Evolutionary conservation across 306 rosid species (phyloP).

Genomic region (Cyclanthera cordifolia): DNA sequence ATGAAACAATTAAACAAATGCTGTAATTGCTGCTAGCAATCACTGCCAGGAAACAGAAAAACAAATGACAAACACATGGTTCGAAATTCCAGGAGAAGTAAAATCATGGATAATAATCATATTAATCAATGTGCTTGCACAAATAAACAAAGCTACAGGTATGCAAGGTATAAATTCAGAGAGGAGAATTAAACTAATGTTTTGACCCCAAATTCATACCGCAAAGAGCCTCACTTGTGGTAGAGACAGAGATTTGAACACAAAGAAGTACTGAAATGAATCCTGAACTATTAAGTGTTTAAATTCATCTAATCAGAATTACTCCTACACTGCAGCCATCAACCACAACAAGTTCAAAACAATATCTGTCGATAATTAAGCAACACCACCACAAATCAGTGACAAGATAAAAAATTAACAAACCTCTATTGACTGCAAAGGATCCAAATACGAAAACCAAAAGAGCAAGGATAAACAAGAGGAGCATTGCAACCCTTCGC

Average conservation of each 20-base stretch:
- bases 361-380: background rate
- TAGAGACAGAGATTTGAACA: background rate
- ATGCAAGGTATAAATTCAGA: background rate
- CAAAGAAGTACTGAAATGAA: background rate
- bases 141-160: background rate
- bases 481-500: conserved; percentile 69
- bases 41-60: background rate
- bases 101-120: background rate
- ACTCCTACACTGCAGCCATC: conserved; percentile 6
- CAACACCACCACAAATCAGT: background rate
- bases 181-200: background rate
- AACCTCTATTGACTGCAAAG: conserved; percentile 56
- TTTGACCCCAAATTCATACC: background rate
- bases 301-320: background rate
- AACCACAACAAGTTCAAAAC: background rate
- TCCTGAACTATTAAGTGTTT: background rate
- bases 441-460: conserved; percentile 57
- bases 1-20: background rate
- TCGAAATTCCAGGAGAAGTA: background rate
- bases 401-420: conserved; percentile 12
- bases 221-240: background rate
- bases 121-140: background rate
- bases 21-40: background rate
- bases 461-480: conserved; percentile 55
- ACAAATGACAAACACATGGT: background rate